Evolutionary conservation across 2,329 filamentous ascomycete genomes (phyloP), one percentile per base, ranked within the genome.

Genomic region (Helminthosporium solani): DNA sequence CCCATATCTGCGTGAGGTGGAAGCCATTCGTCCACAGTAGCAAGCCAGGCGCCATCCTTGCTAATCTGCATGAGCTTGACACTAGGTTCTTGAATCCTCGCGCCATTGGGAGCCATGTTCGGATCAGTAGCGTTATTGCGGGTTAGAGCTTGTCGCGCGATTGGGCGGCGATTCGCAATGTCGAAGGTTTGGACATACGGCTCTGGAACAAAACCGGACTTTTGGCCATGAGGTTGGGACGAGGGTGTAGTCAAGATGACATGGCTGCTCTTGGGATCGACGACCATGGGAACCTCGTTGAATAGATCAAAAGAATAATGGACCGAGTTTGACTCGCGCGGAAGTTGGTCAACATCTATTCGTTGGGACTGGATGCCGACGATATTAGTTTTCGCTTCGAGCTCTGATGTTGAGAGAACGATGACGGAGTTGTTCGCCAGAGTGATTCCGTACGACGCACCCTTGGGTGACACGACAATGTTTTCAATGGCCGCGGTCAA

Each of bases 401-500:
- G 78, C 68, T 97, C 91, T 11, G 89, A 84, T 3, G 94, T 96
- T 2, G 92, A 96, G 14, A 99, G 70, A 6, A 96, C 78, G 80
- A 97, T 92, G 44, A 86, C 78, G 1, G 90, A 96, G 70, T 99
- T 99, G 68, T 97, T 92, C 21, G 90, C 88, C 40, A 97, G 78
- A 56, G 90, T 87, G 19, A 97, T 69, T 3, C 84, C 87, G 62
- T 97, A 99, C 0, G 87, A 86, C 31, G 88, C 82, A 5, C 94
- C 92, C 15, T 76, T 78, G 0, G 86, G 80, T 14, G 91, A 96
- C 27, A 99, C 82, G 3, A 87, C 84, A 34, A 99, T 81, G 58
- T 87, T 90, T 66, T 94, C 87, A 28, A 99, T 87, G 20, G 85
- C 83, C 5, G 90, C 88, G 19, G 88, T 86, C 46, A 99, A 78